Base-by-base conservation (phyloP, 371 early-diverging fungal species). In the Mortierella polycephala region DNA sequence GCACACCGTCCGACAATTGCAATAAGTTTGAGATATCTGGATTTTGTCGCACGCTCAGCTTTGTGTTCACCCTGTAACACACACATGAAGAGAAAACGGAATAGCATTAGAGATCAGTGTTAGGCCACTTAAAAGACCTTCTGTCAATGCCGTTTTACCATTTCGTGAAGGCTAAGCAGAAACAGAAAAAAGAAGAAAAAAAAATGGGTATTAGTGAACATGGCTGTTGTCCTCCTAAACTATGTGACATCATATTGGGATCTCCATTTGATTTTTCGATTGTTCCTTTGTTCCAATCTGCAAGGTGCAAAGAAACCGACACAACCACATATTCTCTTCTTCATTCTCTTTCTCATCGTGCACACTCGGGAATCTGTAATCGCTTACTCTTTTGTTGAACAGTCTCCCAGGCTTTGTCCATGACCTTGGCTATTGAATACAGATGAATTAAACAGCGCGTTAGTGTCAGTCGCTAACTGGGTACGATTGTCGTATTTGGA, bases 331-430 rank as follows among this genome's bases (percentile, higher is more conserved):
- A 30, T 30, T 30, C 30, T 30, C 30, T 4, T 30, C 30, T 30
- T 30, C 30, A 30, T 30, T 30, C 30, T 30, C 30, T 30, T 30
- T 30, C 30, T 30, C 30, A 30, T 30, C 30, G 30, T 4, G 30
- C 30, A 4, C 30, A 30, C 30, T 30, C 1, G 30, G 30, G 30
- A 30, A 30, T 30, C 30, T 30, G 30, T 30, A 5, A 11, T 44
- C 6, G 71, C 89, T 85, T 89, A 93, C 94, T 95, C 81, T 96
- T 95, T 74, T 92, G 89, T 81, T 96, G 97, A 52, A 95, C 93
- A 10, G 73, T 80, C 83, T 94, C 95, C 97, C 96, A 96, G 51
- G 89, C 84, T 59, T 86, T 87, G 66, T 91, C 94, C 91, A 92
- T 89, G 42, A 87, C 75, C 45, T 73, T 77, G 39, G 84, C 85